These are phyloP conservation scores for Thalassiosira exigua DNA, from an alignment of 352 stramenopile genomes.

Conservation along the genomic window DNA sequence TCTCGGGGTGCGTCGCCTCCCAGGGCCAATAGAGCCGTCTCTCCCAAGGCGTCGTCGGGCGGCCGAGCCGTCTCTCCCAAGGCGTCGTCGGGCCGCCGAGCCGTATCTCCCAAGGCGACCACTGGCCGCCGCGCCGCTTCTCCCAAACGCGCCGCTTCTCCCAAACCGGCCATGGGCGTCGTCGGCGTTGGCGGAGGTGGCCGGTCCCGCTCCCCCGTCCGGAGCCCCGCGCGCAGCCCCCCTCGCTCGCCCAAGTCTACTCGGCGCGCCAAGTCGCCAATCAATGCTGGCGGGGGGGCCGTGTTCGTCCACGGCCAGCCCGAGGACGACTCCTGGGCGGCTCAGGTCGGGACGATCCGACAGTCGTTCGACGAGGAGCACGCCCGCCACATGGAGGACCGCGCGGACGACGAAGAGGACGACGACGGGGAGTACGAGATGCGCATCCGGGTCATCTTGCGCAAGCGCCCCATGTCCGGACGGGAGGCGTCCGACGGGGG, in stretches of 20 bases:
- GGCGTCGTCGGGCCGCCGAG: no score
- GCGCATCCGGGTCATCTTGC: constrained; percentile 94
- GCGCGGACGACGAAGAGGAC: constrained; percentile 13
- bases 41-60: no score
- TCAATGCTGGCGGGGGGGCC: constrained; percentile 9
- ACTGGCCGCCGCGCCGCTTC: no score
- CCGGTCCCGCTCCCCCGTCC: constrained; percentile 12
- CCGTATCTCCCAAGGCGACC: no score
- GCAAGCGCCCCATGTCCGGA: constrained; percentile 93
- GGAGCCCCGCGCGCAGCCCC: background rate
- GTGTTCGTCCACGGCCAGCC: constrained; percentile 58
- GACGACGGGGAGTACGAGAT: constrained; percentile 77
- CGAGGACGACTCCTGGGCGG: constrained; percentile 64
- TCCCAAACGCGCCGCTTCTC: background rate
- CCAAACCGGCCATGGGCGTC: background rate
- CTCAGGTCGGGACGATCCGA: constrained; percentile 63
- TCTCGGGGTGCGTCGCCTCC: no score
- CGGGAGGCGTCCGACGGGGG: constrained; percentile 78
- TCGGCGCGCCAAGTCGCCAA: constrained; percentile 9
- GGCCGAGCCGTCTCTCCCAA: no score
- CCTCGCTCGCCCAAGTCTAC: constrained; percentile 15
- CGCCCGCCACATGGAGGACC: constrained; percentile 46
- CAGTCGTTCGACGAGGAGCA: constrained; percentile 67
- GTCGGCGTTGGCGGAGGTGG: background rate
- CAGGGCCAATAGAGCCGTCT: no score